These are phyloP conservation scores for Musa balbisiana DNA, from an alignment of 202 grass and related monocot species.

Conservation along the genomic window DNA sequence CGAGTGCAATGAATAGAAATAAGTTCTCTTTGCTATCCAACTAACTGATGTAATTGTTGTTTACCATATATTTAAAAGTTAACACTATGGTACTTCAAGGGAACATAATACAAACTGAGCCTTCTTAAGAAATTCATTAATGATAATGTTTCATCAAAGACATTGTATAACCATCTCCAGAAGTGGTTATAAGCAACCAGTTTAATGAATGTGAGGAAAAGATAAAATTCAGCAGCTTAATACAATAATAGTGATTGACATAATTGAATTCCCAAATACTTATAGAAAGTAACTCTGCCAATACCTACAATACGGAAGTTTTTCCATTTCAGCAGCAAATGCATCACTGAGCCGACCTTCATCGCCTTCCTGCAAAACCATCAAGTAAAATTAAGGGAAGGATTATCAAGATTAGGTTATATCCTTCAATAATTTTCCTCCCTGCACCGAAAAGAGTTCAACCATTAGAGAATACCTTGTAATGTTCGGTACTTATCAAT, in stretches of 20 bases:
- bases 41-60: not conserved
- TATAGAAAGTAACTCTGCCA: not conserved
- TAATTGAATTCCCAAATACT: not conserved
- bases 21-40: not conserved
- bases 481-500: too few species aligned
- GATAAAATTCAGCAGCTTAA: not conserved
- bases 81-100: not conserved
- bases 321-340: conserved; percentile 77
- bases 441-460: too few species aligned
- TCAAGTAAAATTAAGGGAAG: not conserved
- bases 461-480: too few species aligned
- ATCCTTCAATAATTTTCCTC: not conserved
- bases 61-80: not conserved
- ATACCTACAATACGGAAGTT: conserved; percentile 62
- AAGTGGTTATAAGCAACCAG: not conserved
- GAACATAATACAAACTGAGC: not conserved
- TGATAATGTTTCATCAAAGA: not conserved
- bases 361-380: conserved; percentile 65
- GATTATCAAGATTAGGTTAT: not conserved
- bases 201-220: not conserved
- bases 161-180: not conserved
- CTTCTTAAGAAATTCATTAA: not conserved
- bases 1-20: not conserved
- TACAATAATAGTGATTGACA: conserved; percentile 1
- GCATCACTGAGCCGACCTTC: conserved; percentile 78